Percentiles rank a stretch among this genome's conserved stretches.
These are phyloP conservation scores for Ormosia emarginata DNA, from an alignment of 306 rosid genomes.

Conservation along the genomic window DNA sequence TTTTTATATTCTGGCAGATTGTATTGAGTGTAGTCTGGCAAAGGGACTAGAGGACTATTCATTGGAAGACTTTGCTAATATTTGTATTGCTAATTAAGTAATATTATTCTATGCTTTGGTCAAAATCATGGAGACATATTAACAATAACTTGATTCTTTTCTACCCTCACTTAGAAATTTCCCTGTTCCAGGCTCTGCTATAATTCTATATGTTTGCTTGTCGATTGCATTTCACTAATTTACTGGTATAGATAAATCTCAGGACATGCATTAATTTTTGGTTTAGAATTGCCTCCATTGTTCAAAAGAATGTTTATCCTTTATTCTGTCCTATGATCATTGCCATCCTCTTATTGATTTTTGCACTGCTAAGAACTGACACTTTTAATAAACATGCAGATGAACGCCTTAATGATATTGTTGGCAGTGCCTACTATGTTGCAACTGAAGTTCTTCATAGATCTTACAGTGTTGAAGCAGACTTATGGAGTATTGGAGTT, in stretches of 20 bases:
- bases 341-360: background rate
- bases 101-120: background rate
- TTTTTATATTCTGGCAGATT: background rate
- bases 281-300: constrained; percentile 8
- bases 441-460: constrained; percentile 98
- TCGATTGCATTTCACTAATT: background rate
- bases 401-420: constrained; percentile 87
- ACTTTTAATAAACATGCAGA: constrained; percentile 56
- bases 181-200: background rate
- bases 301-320: background rate
- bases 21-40: background rate
- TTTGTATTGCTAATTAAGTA: background rate
- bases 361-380: constrained; percentile 28
- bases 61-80: background rate
- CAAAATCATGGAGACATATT: background rate
- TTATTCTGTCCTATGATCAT: background rate
- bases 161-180: background rate
- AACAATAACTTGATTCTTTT: background rate
- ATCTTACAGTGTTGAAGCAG: constrained; percentile 88
- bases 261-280: background rate
- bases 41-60: background rate
- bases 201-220: background rate
- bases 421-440: constrained; percentile 97
- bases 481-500: constrained; percentile 96
- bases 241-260: background rate